Evolutionary conservation across 768 basidiomycete genomes (phyloP).

Genomic region (Hysterangium stoloniferum): DNA sequence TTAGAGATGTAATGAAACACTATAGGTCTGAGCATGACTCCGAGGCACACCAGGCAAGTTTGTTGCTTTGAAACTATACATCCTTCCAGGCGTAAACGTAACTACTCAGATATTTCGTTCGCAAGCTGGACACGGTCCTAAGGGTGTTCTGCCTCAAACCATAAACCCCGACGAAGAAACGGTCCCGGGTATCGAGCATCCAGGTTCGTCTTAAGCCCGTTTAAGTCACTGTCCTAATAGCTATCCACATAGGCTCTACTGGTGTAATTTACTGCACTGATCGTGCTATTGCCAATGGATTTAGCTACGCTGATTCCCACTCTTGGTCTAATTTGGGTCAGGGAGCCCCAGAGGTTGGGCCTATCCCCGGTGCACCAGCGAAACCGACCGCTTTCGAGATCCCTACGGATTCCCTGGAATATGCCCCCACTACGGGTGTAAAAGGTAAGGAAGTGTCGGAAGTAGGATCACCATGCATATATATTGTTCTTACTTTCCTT

Average conservation of each 20-base stretch:
- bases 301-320: conserved; percentile 52
- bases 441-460: conserved; percentile 42
- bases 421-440: conserved; percentile 89
- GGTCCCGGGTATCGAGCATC: conserved; percentile 80
- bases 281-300: conserved; percentile 93
- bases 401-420: conserved; percentile 70
- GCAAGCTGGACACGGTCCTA: conserved; percentile 60
- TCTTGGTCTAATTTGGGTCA: conserved; percentile 91
- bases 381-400: conserved; percentile 60
- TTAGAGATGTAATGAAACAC: conserved; percentile 51
- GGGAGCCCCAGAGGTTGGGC: conserved; percentile 84
- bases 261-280: conserved; percentile 83
- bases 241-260: conserved; percentile 22
- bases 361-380: conserved; percentile 64
- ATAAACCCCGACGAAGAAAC: conserved; percentile 85
- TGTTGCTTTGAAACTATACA: no score
- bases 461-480: no score
- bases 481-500: neutral
- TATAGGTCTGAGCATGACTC: conserved; percentile 76
- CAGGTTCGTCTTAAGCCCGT: conserved; percentile 32
- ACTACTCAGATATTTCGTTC: conserved; percentile 62
- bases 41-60: conserved; percentile 72
- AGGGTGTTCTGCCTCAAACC: conserved; percentile 57
- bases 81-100: conserved; percentile 7
- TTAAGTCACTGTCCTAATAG: conserved; percentile 26